Evolutionary conservation across 345 rosid genomes (phyloP).

Genomic region (Psidium guajava): DNA sequence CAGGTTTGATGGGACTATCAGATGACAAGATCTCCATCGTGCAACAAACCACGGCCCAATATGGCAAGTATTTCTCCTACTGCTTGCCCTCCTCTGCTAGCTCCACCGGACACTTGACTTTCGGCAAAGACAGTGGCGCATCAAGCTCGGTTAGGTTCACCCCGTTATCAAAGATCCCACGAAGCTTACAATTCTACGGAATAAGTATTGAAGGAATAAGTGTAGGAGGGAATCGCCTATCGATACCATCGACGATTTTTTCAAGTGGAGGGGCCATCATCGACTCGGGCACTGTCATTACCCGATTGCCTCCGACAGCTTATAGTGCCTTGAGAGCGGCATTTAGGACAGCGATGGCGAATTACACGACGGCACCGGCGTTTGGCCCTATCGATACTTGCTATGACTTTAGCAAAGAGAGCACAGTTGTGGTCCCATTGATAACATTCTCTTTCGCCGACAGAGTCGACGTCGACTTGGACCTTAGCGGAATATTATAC

Average conservation of each 20-base stretch:
- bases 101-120: conserved; percentile 12
- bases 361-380: conserved; percentile 1
- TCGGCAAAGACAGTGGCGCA: neutral
- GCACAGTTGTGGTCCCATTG: neutral
- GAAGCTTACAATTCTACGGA: conserved; percentile 6
- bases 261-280: neutral
- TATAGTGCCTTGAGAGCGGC: conserved; percentile 3
- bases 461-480: neutral
- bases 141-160: conserved; percentile 4
- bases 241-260: neutral
- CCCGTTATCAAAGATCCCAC: neutral
- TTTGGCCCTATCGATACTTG: conserved; percentile 9
- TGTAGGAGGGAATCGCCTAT: conserved; percentile 8
- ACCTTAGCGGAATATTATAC: neutral
- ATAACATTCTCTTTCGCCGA: conserved; percentile 4
- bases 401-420: conserved; percentile 9
- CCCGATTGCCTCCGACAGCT: conserved; percentile 12
- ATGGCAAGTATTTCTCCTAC: conserved; percentile 12
- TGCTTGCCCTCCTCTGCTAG: conserved; percentile 17
- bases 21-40: conserved; percentile 2
- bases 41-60: conserved; percentile 9
- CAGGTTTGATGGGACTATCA: conserved; percentile 3
- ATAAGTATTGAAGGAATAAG: conserved; percentile 3
- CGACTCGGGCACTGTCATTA: conserved; percentile 21
- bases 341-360: conserved; percentile 3